Evolutionary conservation across 768 basidiomycete species (phyloP), one percentile per base, ranked within the genome.

Genomic region (Phylloporus sp.): DNA sequence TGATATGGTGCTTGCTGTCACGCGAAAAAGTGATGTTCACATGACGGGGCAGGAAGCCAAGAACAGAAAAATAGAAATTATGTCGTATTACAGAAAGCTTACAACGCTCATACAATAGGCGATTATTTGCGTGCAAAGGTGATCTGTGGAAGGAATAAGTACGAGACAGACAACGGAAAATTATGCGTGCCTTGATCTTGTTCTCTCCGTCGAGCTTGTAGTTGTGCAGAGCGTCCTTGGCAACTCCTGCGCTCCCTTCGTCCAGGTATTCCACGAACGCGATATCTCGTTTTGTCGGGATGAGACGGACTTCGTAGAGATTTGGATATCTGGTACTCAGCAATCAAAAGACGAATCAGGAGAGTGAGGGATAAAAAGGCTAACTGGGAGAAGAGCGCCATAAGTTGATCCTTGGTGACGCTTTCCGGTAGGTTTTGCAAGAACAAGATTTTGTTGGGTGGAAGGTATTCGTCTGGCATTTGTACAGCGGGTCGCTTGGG

Each of bases 391-490:
- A 99, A 98, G 20, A 98, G 74, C 2, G 82, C 81, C 67, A 86
- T 80, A 50, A 99, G 84, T 61, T 89, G 85, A 43, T 96, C 94
- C 63, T 95, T 93, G 44, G 86, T 92, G 54, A 93, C 92, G 33
- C 69, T 85, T 62, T 96, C 92, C 17, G 94, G 93, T 20, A 99
- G 75, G 64, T 97, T 97, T 69, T 99, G 96, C 54, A 99, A 66
- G 79, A 99, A 99, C 42, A 99, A 78, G 68, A 98, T 95, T 67
- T 94, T 93, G 85, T 99, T 99, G 31, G 96, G 95, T 2, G 96
- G 96, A 7, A 99, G 80, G 67, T 97, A 98, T 67, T 99, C 96
- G 84, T 99, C 96, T 32, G 95, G 94, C 92, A 98, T 96, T 65
- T 94, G 90, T 50, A 96, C 86, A 55, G 83, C 81, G 20, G 88